A percentile compares a stretch with the other conserved stretches of the same genome.
phyloP scores from a whole-genome alignment of 2,329 filamentous ascomycete genomes.

The Pyricularia grisea region DNA sequence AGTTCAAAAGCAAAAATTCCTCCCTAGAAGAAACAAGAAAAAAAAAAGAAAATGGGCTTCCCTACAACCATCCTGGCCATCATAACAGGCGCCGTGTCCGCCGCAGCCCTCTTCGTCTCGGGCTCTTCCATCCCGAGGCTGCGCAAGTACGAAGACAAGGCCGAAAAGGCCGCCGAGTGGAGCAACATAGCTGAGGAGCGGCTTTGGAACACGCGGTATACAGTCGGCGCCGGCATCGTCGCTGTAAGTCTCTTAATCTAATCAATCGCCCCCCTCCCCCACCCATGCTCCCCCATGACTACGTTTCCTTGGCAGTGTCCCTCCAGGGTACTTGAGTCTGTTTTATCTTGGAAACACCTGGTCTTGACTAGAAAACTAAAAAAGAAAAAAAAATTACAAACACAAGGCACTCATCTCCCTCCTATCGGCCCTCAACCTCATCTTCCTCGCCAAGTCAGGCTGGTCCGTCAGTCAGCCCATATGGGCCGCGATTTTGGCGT shows the following conservation, averaged over 20 bases:
- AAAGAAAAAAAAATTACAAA: not conserved
- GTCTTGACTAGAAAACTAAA: not conserved
- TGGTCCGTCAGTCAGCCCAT: not conserved
- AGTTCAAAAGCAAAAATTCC: not conserved
- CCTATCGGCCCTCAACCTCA: slow-evolving; percentile 10
- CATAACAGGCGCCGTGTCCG: slow-evolving; percentile 4
- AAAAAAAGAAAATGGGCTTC: not conserved
- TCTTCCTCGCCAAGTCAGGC: slow-evolving; percentile 8
- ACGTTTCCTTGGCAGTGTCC: not conserved
- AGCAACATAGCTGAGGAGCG: slow-evolving; percentile 16
- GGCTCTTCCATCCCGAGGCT: slow-evolving; percentile 19
- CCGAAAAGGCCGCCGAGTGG: slow-evolving; percentile 20
- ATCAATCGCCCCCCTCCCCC: not conserved
- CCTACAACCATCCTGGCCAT: not conserved
- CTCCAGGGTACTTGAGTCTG: not conserved
- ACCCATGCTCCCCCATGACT: not conserved
- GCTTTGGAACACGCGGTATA: slow-evolving; percentile 18
- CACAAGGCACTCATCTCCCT: slow-evolving; percentile 11
- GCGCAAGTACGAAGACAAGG: slow-evolving; percentile 17
- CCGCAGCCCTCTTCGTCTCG: slow-evolving; percentile 14
- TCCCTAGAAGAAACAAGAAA: no score
- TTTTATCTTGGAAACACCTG: not conserved
- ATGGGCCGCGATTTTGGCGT: slow-evolving; percentile 14
- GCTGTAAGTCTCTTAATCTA: slow-evolving; percentile 10
- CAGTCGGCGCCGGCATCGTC: slow-evolving; percentile 17